Percentiles rank a stretch among this genome's conserved stretches.
Conservation (phyloP, 345 rosid species). For the Eucalyptus marginata region DNA sequence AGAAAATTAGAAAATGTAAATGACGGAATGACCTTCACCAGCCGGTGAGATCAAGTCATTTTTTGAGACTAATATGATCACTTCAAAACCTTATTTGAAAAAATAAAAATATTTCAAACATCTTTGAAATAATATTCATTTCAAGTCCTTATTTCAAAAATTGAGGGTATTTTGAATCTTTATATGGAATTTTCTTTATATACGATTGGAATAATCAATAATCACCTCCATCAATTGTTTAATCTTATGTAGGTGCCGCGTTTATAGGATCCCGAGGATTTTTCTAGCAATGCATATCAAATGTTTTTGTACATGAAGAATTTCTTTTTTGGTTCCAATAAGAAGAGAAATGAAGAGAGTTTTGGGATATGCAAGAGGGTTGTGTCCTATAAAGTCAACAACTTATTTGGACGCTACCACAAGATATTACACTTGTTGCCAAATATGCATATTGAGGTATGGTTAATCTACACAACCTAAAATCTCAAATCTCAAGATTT, state of each 20-base stretch:
- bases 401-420: neutral
- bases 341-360: neutral
- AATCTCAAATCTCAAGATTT: neutral
- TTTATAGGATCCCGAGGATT: neutral
- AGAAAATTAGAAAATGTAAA: too few relatives aligned
- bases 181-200: too few relatives aligned
- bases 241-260: neutral
- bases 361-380: neutral
- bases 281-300: neutral
- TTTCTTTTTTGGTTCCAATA: neutral
- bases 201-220: neutral
- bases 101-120: too few relatives aligned
- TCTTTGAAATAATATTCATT: too few relatives aligned
- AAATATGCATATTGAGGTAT: neutral
- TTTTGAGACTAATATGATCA: too few relatives aligned
- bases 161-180: too few relatives aligned
- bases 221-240: neutral
- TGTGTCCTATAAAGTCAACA: neutral
- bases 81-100: too few relatives aligned
- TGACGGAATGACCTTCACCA: too few relatives aligned
- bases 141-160: fast-evolving
- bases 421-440: neutral
- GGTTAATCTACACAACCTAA: neutral
- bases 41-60: too few relatives aligned
- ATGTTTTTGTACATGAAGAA: neutral